These are phyloP conservation scores for Crithidia brevicula DNA, from an alignment of 208 protist genomes.

Conservation along the genomic window DNA sequence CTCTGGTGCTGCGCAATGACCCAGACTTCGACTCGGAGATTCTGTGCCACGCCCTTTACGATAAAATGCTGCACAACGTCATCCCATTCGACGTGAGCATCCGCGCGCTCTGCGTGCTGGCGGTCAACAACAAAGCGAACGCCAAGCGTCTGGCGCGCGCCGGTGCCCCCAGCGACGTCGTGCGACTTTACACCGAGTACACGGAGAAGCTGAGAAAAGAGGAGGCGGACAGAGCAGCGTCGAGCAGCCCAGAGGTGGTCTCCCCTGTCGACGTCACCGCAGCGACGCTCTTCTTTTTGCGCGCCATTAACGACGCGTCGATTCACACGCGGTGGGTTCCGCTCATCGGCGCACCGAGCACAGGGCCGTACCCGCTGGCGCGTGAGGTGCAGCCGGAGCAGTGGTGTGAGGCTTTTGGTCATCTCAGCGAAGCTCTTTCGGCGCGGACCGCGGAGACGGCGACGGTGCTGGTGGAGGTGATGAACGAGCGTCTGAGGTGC, in stretches of 20 bases:
- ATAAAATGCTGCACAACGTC: conserved; percentile 73
- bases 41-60: conserved; percentile 61
- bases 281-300: conserved; percentile 68
- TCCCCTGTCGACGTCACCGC: conserved; percentile 47
- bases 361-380: conserved; percentile 42
- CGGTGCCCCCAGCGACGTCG: conserved; percentile 37
- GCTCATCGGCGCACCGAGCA: conserved; percentile 29
- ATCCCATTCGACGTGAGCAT: conserved; percentile 85
- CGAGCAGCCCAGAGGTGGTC: conserved; percentile 26
- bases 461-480: conserved; percentile 35
- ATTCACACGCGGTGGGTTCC: conserved; percentile 40
- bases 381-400: conserved; percentile 32
- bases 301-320: conserved; percentile 55
- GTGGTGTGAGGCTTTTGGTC: conserved; percentile 63
- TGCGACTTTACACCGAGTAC: conserved; percentile 59
- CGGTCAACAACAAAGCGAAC: conserved; percentile 50
- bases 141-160: conserved; percentile 42
- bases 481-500: conserved; percentile 43
- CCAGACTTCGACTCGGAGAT: conserved; percentile 56
- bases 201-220: conserved; percentile 22
- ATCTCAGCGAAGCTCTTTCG: not conserved
- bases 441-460: conserved; percentile 25
- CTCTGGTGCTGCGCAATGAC: conserved; percentile 27
- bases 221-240: not conserved
- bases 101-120: conserved; percentile 72